Conservation (phyloP, 2,329 filamentous ascomycete species). For the Monosporascus sp. region DNA sequence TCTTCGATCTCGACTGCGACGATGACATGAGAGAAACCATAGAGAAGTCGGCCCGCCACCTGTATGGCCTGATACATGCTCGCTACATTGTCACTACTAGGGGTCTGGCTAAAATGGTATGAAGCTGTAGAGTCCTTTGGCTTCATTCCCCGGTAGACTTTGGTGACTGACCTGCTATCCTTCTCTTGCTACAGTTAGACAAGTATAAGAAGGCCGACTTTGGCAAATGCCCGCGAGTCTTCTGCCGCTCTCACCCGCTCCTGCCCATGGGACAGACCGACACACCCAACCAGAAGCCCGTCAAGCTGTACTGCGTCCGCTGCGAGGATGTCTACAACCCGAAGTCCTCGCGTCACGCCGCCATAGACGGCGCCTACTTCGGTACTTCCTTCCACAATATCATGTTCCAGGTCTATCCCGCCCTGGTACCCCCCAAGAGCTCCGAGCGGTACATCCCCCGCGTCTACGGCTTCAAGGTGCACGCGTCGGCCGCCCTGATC, state of each 20-base stretch:
- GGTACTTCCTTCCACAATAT: conserved; percentile 98
- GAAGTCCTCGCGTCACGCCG: conserved; percentile 87
- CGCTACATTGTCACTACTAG: conserved; percentile 95
- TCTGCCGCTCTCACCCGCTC: conserved; percentile 89
- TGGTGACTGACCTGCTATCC: not conserved
- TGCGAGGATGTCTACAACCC: conserved; percentile 99
- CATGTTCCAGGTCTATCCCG: conserved; percentile 95
- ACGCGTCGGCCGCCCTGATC: conserved; percentile 79
- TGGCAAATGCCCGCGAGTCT: conserved; percentile 93
- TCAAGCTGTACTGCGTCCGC: conserved; percentile 94
- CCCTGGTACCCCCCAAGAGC: conserved; percentile 81
- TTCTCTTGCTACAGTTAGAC: conserved; percentile 62
- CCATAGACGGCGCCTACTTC: conserved; percentile 97
- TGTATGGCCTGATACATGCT: conserved; percentile 94
- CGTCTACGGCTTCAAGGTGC: conserved; percentile 93
- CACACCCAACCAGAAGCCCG: conserved; percentile 78
- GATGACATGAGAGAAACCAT: conserved; percentile 98
- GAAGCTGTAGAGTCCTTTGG: conserved; percentile 13
- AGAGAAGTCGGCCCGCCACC: conserved; percentile 90
- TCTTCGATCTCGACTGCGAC: conserved; percentile 97
- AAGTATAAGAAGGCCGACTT: conserved; percentile 99
- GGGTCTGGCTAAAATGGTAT: conserved; percentile 92
- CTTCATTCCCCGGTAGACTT: too few species aligned
- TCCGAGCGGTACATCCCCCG: conserved; percentile 81
- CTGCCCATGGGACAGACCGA: conserved; percentile 94